Percentiles rank a stretch among this genome's conserved stretches.
These are phyloP conservation scores for Eimeria praecox DNA, from an alignment of 169 alveolate species.

Conservation along the genomic window DNA sequence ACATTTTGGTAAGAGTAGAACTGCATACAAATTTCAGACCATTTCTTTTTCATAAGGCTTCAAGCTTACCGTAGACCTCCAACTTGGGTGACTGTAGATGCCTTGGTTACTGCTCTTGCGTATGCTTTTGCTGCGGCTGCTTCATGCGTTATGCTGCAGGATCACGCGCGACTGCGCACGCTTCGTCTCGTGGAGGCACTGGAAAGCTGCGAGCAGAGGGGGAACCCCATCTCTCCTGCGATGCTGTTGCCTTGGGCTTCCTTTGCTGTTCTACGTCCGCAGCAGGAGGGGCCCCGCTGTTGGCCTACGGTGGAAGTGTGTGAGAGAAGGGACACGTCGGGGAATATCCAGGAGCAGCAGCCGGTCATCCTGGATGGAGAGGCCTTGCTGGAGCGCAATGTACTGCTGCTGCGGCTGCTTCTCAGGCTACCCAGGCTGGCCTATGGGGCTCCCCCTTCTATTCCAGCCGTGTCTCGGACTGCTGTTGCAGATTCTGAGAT, in stretches of 20 bases:
- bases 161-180: conserved; percentile 68
- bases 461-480: not conserved
- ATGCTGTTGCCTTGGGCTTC: conserved; percentile 57
- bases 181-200: conserved; percentile 69
- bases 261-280: conserved; percentile 45
- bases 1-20: conserved; percentile 22
- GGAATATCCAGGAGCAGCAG: conserved; percentile 9
- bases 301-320: conserved; percentile 17
- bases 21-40: not conserved
- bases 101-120: not conserved
- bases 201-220: conserved; percentile 64
- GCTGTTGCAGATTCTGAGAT: not conserved
- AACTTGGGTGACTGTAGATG: not conserved
- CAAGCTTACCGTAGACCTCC: not conserved
- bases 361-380: conserved; percentile 41
- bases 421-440: conserved; percentile 32
- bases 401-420: conserved; percentile 72
- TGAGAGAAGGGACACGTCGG: not conserved
- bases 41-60: not conserved
- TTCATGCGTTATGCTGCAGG: no score
- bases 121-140: conserved; percentile 6
- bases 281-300: conserved; percentile 40
- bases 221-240: conserved; percentile 36
- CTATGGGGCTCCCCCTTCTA: not conserved
- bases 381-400: conserved; percentile 45